Evolutionary conservation across 2,329 filamentous ascomycete genomes (phyloP), one percentile per base, ranked within the genome.

Genomic region (Sporothrix variecibatus): DNA sequence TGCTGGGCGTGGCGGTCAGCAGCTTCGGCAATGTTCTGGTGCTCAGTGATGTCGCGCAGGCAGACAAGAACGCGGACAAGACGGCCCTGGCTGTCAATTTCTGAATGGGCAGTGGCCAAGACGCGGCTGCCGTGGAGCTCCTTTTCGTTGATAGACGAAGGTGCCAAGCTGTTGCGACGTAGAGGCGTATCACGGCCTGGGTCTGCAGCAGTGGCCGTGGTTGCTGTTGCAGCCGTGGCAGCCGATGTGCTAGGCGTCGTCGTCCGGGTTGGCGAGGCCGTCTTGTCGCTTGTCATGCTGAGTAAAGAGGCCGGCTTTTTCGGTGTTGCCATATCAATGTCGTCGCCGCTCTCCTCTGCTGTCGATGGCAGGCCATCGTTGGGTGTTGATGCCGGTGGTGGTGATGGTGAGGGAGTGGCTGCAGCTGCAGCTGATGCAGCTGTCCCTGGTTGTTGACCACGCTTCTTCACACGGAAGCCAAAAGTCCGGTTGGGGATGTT

Each of bases 41-140:
- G 85, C 34, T 84, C 81, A 1, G 86, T 87, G 20, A 88, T 84
- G 73, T 88, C 86, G 6, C 85, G 87, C 60, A 88, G 78, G 72
- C 86, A 87, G 31, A 86, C 86, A 53, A 88, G 78, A 11, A 86
- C 82, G 40, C 85, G 83, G 17, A 84, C 79, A 17, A 87, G 81
- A 51, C 77, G 83, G 12, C 86, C 86, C 51, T 85, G 82, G 0
- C 80, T 70, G 3, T 82, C 82, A 7, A 81, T 82, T 76, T 87
- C 86, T 11, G 85, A 85, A 73, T 85, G 85, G 6, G 85, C 81
- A 3, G 84, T 85, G 20, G 85, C 86, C 49, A 86, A 78, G 7
- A 88, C 83, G 71, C 86, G 84, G 26, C 85, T 82, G 58, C 82
- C 81, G 15, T 79, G 69, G 2, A 62, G 11, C 31, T 70, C 69